phyloP scores from a whole-genome alignment of 371 early-diverging fungal species.

The Mucor ambiguus region DNA sequence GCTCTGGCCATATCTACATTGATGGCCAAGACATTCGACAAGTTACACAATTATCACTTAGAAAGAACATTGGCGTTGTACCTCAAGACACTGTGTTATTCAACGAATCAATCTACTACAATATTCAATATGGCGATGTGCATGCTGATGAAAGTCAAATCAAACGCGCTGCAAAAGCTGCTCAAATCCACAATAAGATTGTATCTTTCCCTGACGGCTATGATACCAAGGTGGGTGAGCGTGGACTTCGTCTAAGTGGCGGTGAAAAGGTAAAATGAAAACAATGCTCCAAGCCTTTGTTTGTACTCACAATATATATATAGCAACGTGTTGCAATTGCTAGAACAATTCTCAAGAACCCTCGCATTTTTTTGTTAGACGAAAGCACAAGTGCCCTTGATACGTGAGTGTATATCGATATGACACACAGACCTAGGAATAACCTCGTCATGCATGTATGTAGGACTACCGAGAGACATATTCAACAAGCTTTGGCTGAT shows the following conservation, averaged over 20 bases:
- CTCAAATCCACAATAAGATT: slow-evolving; percentile 78
- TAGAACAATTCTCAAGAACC: slow-evolving; percentile 48
- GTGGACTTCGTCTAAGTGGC: slow-evolving; percentile 85
- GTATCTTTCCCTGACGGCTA: slow-evolving; percentile 77
- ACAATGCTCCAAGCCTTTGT: background rate
- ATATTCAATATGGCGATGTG: slow-evolving; percentile 75
- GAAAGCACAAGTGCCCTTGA: slow-evolving; percentile 69
- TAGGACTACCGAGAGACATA: slow-evolving; percentile 77
- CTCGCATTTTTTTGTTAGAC: slow-evolving; percentile 43
- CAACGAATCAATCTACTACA: slow-evolving; percentile 82
- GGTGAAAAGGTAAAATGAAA: slow-evolving; percentile 76
- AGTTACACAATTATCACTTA: slow-evolving; percentile 67
- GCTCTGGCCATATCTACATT: slow-evolving; percentile 79
- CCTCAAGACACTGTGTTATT: slow-evolving; percentile 90
- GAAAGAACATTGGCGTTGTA: slow-evolving; percentile 78
- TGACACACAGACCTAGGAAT: background rate
- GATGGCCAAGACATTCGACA: slow-evolving; percentile 86
- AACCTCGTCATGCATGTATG: background rate
- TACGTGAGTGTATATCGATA: slow-evolving; percentile 25
- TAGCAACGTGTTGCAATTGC: slow-evolving; percentile 60
- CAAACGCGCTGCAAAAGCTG: slow-evolving; percentile 76
- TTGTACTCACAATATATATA: slow-evolving; percentile 49
- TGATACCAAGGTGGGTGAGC: slow-evolving; percentile 91
- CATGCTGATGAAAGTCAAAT: slow-evolving; percentile 68
- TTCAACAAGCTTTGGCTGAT: slow-evolving; percentile 63